Evolutionary conservation across 441 rosid species (phyloP), one percentile per base, ranked within the genome.

Genomic region (Mallotus repandus): DNA sequence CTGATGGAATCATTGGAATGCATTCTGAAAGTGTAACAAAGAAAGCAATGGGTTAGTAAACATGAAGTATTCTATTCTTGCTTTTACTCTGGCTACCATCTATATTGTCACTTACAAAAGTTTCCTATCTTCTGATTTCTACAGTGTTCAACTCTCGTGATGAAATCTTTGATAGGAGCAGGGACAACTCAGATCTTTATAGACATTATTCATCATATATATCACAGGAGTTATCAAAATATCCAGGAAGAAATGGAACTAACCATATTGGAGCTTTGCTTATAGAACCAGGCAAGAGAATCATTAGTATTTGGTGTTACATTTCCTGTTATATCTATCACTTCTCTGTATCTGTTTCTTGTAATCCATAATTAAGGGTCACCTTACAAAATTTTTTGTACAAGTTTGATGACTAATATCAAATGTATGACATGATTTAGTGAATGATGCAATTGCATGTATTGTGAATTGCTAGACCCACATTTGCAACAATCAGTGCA

Each of bases 261-360:
- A 65, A 61, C 68, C 83, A 74, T 61, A 83, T 93, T 54, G 99
- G 96, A 77, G 97, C 99, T 61, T 85, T 93, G 78, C 88, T 95
- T 76, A 85, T 95, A 69, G 99, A 95, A 85, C 98, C 98, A 88
- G 95, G 99, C 80, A 84, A 85, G 91, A 70, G 25, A 81, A 50
- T 41, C 6, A 55, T 55, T 63, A 53, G 43, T 46, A n/a, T 22
- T 38, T 66, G 18, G 13, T 61, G 57, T 52, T 43, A 21, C 25
- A 50, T 78, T 21, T 67, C 21, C 4, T 22, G 41, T 48, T 22
- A 5, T 58, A 10, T 53, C 4, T 49, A 1, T 63, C 22, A 5
- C 43, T 50, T 25, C 60, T 68, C 18, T n/a, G 25, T 59, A 25
- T 25, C 53, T 62, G 46, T 68, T 59, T 55, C 35, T 29, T 13